phyloP scores from a whole-genome alignment of 108 stramenopile species.

The Phaeodactylum tricornutum region DNA sequence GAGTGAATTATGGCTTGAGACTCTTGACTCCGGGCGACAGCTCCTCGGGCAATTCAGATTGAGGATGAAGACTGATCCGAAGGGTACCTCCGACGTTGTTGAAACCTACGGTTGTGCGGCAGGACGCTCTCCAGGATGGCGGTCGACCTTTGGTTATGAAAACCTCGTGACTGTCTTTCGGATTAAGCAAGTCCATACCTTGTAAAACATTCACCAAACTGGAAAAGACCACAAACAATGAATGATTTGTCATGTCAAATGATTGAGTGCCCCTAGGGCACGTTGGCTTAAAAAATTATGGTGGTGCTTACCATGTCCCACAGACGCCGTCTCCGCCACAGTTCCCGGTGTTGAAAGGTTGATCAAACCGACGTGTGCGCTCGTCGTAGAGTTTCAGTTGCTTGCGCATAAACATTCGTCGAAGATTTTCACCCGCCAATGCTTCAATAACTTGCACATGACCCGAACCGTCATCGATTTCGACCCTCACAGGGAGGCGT shows the following conservation, averaged over 20 bases:
- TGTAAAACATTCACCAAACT: slow-evolving; percentile 7
- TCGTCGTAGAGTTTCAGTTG: slow-evolving; percentile 16
- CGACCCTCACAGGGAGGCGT: slow-evolving; percentile 12
- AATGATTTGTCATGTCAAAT: background rate
- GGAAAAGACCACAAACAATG: too few species aligned
- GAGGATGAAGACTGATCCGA: slow-evolving; percentile 10
- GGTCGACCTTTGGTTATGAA: slow-evolving; percentile 17
- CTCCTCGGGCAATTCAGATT: slow-evolving; percentile 13
- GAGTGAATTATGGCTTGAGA: too few species aligned
- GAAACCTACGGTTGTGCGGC: slow-evolving; percentile 15
- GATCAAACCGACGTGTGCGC: slow-evolving; percentile 18
- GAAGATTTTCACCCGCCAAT: slow-evolving; percentile 19
- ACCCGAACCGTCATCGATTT: slow-evolving; percentile 7
- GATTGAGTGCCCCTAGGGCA: slow-evolving; percentile 5
- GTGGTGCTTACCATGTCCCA: too few species aligned
- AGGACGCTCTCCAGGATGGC: slow-evolving; percentile 16
- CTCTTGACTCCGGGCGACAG: slow-evolving; percentile 14
- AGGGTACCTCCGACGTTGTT: slow-evolving; percentile 17
- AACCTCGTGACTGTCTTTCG: slow-evolving; percentile 7
- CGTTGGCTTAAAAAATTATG: too few species aligned
- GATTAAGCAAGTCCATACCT: slow-evolving; percentile 10
- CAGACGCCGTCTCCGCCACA: slow-evolving; percentile 28
- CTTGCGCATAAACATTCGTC: slow-evolving; percentile 17
- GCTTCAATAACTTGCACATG: slow-evolving; percentile 5
- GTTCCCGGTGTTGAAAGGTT: slow-evolving; percentile 12